These are phyloP conservation scores for Aspergillus fischeri DNA, from an alignment of 2,329 filamentous ascomycete species.

Conservation along the genomic window DNA sequence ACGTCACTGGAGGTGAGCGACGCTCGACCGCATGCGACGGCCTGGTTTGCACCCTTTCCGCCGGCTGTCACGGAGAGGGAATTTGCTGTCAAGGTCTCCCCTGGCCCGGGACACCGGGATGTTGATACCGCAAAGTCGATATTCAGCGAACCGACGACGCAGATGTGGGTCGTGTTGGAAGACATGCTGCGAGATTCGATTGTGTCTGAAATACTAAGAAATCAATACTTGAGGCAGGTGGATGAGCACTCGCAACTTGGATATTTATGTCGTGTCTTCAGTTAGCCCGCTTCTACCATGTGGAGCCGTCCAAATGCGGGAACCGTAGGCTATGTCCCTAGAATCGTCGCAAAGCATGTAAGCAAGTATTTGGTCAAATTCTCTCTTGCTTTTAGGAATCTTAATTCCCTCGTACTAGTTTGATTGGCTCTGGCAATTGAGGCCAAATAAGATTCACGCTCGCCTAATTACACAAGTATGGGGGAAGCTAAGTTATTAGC, in stretches of 20 bases:
- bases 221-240: too few species aligned
- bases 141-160: constrained; percentile 82
- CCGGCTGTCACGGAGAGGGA: constrained; percentile 53
- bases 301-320: not conserved
- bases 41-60: not conserved
- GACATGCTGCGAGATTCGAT: not conserved
- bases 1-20: constrained; percentile 49
- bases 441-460: too few species aligned
- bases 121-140: constrained; percentile 83
- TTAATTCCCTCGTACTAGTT: too few species aligned
- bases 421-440: too few species aligned
- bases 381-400: too few species aligned
- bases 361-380: too few species aligned
- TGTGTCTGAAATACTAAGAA: too few species aligned
- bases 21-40: not conserved
- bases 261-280: not conserved
- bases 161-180: constrained; percentile 46
- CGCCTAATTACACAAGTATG: too few species aligned
- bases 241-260: not conserved
- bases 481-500: too few species aligned
- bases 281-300: too few species aligned
- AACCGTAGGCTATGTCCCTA: not conserved
- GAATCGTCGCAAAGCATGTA: not conserved
- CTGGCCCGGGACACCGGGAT: constrained; percentile 68
- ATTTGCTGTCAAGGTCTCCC: constrained; percentile 75